Percentiles rank a stretch among this genome's conserved stretches.
These are phyloP conservation scores for Nakazawaea peltata DNA, from an alignment of 805 yeast species.

Conservation along the genomic window DNA sequence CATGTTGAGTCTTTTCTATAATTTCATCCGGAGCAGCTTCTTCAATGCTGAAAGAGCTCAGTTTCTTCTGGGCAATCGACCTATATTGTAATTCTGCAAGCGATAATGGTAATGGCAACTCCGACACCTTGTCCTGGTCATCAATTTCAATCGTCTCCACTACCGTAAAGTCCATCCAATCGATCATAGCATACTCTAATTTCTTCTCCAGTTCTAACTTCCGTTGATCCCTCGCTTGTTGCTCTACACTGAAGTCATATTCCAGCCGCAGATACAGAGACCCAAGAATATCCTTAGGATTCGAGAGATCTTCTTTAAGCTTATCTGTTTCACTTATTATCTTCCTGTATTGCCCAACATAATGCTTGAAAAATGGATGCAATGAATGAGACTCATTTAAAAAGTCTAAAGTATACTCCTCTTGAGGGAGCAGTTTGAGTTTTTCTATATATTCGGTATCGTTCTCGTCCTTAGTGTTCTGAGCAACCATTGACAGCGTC, in stretches of 20 bases:
- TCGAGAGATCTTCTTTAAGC: conserved; percentile 18
- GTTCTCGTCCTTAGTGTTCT: conserved; percentile 33
- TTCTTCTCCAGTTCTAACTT: conserved; percentile 23
- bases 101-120: conserved; percentile 45
- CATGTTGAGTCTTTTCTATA: not conserved
- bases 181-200: conserved; percentile 62
- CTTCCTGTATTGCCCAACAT: conserved; percentile 47
- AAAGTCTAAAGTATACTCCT: conserved; percentile 53
- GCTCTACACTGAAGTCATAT: conserved; percentile 29
- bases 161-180: conserved; percentile 80
- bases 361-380: conserved; percentile 38
- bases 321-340: conserved; percentile 21
- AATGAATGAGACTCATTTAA: conserved; percentile 52
- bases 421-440: conserved; percentile 26
- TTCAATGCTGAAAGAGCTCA: conserved; percentile 28
- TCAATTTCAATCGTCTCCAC: conserved; percentile 64
- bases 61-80: conserved; percentile 45
- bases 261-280: conserved; percentile 51
- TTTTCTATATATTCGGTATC: conserved; percentile 27
- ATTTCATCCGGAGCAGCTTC: conserved; percentile 33
- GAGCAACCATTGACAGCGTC: conserved; percentile 63
- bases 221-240: conserved; percentile 20
- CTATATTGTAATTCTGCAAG: conserved; percentile 54
- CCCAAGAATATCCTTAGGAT: conserved; percentile 29
- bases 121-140: conserved; percentile 49